Base-by-base conservation (phyloP, 2,329 filamentous ascomycete genomes). In the Venturia aucupariae region DNA sequence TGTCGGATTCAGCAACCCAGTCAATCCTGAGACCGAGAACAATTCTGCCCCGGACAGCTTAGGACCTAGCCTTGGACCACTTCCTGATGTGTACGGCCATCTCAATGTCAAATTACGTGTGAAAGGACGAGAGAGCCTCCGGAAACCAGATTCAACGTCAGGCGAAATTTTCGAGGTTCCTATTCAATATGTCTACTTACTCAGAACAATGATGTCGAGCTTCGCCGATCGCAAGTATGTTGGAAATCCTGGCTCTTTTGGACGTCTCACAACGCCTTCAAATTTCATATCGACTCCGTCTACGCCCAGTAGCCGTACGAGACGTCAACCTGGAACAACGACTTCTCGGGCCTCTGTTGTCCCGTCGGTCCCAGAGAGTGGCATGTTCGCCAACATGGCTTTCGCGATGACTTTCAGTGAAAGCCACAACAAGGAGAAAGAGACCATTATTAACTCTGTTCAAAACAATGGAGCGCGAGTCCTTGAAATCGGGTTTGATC, bases 371-470 rank as follows among this genome's bases (percentile, higher is more conserved):
- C 72, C 60, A 24, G 22, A 61, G 3, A 71, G 69, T 22, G 78
- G 78, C 2, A 67, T 95, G 0, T 96, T 97, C 70, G 77, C 82
- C 0, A 86, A 87, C 51, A 96, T 97, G 92, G 86, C 85, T 0
- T 97, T 97, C 75, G 92, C 92, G 0, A 83, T 96, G 13, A 93
- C 91, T 0, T 90, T 91, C 67, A 78, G 80, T 4, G 69, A 69
- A 2, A 80, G 83, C 1, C 81, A 85, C 62, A 81, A 80, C 19
- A 77, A 77, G 10, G 81, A 85, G 22, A 84, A 85, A 73, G 70
- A 84, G 68, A 71, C 78, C 60, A 73, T 94, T 2, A 84, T 84
- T 41, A 79, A 79, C 1, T 78, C 84, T 60, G 92, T 97, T 64
- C 75, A 79, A 2, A 80, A 84, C 6, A 86, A 90, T 61, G 93